Percentiles rank a stretch among this genome's conserved stretches.
These are phyloP conservation scores for Combretum micranthum DNA, from an alignment of 345 rosid genomes.

Conservation along the genomic window DNA sequence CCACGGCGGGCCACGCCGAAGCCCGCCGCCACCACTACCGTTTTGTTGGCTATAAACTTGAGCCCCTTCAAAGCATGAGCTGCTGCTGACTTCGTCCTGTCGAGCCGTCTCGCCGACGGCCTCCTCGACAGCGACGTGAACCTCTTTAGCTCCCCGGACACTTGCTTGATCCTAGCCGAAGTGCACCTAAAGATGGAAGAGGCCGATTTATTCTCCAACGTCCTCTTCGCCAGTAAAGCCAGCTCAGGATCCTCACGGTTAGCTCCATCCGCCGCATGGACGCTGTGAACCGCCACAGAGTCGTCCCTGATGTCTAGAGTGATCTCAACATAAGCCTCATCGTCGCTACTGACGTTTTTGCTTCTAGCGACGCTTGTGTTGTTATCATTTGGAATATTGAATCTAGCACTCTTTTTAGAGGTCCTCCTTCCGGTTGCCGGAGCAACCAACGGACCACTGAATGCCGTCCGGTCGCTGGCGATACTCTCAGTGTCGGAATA, in stretches of 20 bases:
- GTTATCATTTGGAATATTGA: constrained; percentile 43
- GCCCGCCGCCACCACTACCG: constrained; percentile 28
- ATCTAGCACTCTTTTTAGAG: constrained; percentile 80
- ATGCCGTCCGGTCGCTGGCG: constrained; percentile 46
- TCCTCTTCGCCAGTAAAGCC: constrained; percentile 53
- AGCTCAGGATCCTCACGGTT: constrained; percentile 59
- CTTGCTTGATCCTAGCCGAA: constrained; percentile 58
- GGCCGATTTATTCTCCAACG: constrained; percentile 49
- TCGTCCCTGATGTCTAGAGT: constrained; percentile 77
- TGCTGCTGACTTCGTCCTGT: constrained; percentile 69
- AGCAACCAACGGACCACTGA: constrained; percentile 59
- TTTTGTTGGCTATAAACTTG: constrained; percentile 62
- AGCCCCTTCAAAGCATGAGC: constrained; percentile 79
- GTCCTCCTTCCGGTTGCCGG: constrained; percentile 29
- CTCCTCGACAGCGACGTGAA: constrained; percentile 44
- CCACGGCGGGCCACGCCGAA: constrained; percentile 65
- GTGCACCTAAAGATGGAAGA: constrained; percentile 50
- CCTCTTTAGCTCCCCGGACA: constrained; percentile 74
- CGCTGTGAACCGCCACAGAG: constrained; percentile 82
- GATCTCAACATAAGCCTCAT: constrained; percentile 66
- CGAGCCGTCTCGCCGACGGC: constrained; percentile 34
- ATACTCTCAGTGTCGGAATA: constrained; percentile 68
- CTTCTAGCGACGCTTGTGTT: constrained; percentile 16
- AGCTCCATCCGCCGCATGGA: constrained; percentile 44
- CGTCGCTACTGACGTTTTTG: constrained; percentile 5